phyloP scores from a whole-genome alignment of 2,329 filamentous ascomycete genomes.

The Talaromyces marneffei region DNA sequence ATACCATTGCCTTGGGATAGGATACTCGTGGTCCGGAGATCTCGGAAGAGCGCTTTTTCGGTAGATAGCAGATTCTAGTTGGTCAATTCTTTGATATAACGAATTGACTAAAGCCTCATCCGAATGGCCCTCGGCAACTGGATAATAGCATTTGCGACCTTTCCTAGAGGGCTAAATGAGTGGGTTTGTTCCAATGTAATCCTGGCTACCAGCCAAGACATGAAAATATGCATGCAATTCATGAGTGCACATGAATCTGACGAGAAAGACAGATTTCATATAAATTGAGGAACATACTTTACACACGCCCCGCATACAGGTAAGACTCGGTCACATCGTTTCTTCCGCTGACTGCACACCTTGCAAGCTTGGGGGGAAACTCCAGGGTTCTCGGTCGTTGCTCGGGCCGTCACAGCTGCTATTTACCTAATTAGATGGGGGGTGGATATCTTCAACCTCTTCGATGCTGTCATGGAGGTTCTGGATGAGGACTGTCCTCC shows the following conservation, averaged over 20 bases:
- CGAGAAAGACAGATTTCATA: neutral
- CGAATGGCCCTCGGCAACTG: neutral
- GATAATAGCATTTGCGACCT: constrained; percentile 11
- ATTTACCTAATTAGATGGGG: neutral
- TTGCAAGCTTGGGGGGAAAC: constrained; percentile 8
- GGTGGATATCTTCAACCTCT: neutral
- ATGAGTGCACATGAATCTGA: neutral
- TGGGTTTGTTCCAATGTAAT: neutral
- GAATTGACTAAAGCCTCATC: constrained; percentile 8
- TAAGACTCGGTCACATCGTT: constrained; percentile 9
- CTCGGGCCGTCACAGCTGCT: neutral
- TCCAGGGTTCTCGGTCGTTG: neutral
- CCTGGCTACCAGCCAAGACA: neutral
- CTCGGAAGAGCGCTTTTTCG: neutral
- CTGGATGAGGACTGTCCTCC: neutral
- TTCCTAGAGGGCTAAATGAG: constrained; percentile 3
- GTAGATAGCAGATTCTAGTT: neutral
- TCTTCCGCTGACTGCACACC: constrained; percentile 9
- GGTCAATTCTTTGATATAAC: constrained; percentile 8
- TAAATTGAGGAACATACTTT: neutral
- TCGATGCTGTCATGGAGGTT: neutral
- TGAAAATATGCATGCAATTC: neutral
- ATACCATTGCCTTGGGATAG: constrained; percentile 9
- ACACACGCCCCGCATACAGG: constrained; percentile 9
- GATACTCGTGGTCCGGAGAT: neutral